Percentiles rank a stretch among this genome's conserved stretches.
Evolutionary conservation across 2,329 filamentous ascomycete genomes (phyloP).

Genomic region (Orbilia oligospora): DNA sequence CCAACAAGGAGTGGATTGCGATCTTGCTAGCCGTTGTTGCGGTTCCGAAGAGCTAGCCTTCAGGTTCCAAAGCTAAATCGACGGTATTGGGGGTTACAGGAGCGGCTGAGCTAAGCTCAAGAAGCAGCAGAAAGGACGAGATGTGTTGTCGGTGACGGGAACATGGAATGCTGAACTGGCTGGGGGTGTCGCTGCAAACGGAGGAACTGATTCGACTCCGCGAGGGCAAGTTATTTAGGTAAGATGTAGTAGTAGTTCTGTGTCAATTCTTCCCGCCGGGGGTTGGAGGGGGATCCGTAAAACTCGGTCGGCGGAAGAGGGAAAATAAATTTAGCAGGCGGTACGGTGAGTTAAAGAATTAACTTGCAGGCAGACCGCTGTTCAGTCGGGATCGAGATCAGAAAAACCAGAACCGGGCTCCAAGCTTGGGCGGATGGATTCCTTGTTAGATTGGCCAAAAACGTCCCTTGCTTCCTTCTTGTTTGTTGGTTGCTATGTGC

Average conservation of each 20-base stretch:
- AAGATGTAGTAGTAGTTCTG: not conserved
- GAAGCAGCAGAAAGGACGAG: constrained; percentile 45
- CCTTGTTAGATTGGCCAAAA: constrained; percentile 44
- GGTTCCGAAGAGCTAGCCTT: constrained; percentile 33
- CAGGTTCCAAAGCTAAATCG: constrained; percentile 25
- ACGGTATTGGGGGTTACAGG: constrained; percentile 6
- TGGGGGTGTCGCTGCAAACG: constrained; percentile 37
- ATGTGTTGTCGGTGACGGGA: constrained; percentile 60
- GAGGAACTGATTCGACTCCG: constrained; percentile 59
- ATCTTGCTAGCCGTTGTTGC: constrained; percentile 28
- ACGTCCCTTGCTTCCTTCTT: constrained; percentile 19
- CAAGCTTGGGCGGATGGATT: constrained; percentile 33
- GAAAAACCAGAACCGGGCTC: constrained; percentile 26
- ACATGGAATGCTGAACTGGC: constrained; percentile 58
- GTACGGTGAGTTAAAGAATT: constrained; percentile 3
- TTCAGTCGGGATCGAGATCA: constrained; percentile 26
- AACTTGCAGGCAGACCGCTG: not conserved
- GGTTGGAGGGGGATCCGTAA: not conserved
- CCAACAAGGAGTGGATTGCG: constrained; percentile 22
- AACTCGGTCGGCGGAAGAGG: constrained; percentile 25
- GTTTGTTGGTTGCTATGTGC: constrained; percentile 47
- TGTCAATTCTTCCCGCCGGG: constrained; percentile 4
- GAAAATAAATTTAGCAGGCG: not conserved
- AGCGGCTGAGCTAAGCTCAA: constrained; percentile 61
- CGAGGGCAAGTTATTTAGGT: constrained; percentile 12